Percentiles rank a stretch among this genome's conserved stretches.
phyloP scores from a whole-genome alignment of 306 rosid species.

The Castanospermum australe region DNA sequence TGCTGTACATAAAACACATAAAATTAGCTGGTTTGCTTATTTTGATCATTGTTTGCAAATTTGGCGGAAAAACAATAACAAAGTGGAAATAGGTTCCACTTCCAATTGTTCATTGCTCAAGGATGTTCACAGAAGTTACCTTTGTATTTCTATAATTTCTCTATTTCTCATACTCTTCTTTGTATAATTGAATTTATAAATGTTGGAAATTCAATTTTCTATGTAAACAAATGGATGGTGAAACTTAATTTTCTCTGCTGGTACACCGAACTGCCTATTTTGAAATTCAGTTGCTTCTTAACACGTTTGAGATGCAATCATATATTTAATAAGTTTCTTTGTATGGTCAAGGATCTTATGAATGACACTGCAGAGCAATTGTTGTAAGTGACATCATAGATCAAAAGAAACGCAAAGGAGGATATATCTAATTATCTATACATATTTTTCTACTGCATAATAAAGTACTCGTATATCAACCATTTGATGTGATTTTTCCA shows the following conservation, averaged over 20 bases:
- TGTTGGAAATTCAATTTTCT: conserved; percentile 27
- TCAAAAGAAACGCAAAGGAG: background rate
- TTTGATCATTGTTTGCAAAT: conserved; percentile 29
- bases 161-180: conserved; percentile 30
- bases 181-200: conserved; percentile 32
- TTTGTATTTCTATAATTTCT: conserved; percentile 31
- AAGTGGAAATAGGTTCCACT: conserved; percentile 40
- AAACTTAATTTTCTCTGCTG: conserved; percentile 41
- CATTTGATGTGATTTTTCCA: background rate
- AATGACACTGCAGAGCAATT: conserved; percentile 21
- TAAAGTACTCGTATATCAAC: background rate
- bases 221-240: conserved; percentile 27
- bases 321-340: conserved; percentile 11
- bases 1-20: conserved; percentile 35
- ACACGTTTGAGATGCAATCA: conserved; percentile 12
- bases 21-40: conserved; percentile 36
- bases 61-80: conserved; percentile 31
- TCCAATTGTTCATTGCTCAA: conserved; percentile 24
- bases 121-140: conserved; percentile 27
- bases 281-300: conserved; percentile 42
- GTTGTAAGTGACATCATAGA: background rate
- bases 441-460: too few species aligned
- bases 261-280: conserved; percentile 44
- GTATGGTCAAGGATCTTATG: conserved; percentile 23
- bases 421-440: too few species aligned